A percentile compares a stretch with the other conserved stretches of the same genome.
phyloP scores from a whole-genome alignment of 139 green algal species.

The Picochlorum costavermella region DNA sequence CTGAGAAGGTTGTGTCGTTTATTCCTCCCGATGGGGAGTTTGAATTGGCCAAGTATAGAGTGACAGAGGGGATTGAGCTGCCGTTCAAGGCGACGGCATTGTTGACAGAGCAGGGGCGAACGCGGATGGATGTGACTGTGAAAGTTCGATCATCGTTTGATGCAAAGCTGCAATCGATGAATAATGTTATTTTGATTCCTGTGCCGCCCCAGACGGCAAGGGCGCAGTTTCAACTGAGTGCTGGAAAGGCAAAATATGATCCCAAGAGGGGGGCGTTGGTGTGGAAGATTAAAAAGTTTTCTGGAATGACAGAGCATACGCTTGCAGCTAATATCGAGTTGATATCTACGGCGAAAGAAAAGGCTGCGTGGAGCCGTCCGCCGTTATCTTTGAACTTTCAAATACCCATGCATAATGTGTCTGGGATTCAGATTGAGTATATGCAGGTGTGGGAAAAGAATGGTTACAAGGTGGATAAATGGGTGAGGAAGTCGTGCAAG shows the following conservation, averaged over 20 bases:
- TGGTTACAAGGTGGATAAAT: constrained; percentile 76
- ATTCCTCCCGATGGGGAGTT: constrained; percentile 95
- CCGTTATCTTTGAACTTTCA: constrained; percentile 80
- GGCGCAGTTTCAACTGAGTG: constrained; percentile 56
- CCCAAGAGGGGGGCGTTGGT: constrained; percentile 73
- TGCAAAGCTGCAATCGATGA: constrained; percentile 62
- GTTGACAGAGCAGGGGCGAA: constrained; percentile 88
- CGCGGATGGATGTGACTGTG: constrained; percentile 65
- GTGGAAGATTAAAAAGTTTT: constrained; percentile 85
- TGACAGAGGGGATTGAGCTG: constrained; percentile 74
- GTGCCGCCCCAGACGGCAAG: constrained; percentile 88
- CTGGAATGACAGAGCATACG: constrained; percentile 62
- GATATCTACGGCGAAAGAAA: constrained; percentile 71
- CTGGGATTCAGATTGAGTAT: constrained; percentile 79
- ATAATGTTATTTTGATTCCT: constrained; percentile 72
- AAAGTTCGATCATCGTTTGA: constrained; percentile 67
- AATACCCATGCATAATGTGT: constrained; percentile 89
- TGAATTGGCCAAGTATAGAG: constrained; percentile 85
- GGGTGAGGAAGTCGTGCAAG: constrained; percentile 87
- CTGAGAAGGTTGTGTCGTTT: constrained; percentile 78
- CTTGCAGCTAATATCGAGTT: constrained; percentile 83
- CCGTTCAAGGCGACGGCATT: constrained; percentile 85
- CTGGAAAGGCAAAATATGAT: constrained; percentile 89
- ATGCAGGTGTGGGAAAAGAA: constrained; percentile 83
- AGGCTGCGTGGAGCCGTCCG: constrained; percentile 73